Percentiles rank a stretch among this genome's conserved stretches.
Conservation (phyloP, 257 asterid genomes). For the Solanum virginianum region DNA sequence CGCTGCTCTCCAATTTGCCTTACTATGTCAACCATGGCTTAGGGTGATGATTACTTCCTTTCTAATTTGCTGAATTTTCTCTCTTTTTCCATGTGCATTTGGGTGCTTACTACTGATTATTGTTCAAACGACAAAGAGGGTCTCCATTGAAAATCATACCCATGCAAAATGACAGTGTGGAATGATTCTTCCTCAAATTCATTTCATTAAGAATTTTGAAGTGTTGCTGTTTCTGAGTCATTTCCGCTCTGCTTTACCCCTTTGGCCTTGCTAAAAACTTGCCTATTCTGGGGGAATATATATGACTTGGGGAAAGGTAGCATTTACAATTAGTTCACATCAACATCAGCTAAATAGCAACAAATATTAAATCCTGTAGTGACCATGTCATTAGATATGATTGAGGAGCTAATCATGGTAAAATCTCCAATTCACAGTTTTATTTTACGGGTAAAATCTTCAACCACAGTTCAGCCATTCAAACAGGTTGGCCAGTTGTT, state of each 20-base stretch:
- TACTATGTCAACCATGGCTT: conserved; percentile 56
- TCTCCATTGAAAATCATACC: neutral
- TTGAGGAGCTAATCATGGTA: neutral
- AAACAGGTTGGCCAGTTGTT: neutral
- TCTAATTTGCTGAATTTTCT: neutral
- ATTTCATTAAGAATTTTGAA: neutral
- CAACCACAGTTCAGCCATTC: neutral
- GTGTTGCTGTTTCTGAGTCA: neutral
- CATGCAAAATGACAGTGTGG: neutral
- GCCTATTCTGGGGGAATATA: neutral
- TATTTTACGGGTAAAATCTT: neutral
- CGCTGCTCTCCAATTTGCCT: conserved; percentile 69
- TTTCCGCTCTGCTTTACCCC: neutral
- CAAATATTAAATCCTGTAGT: neutral
- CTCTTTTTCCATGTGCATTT: neutral
- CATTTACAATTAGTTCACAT: neutral
- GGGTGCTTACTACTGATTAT: neutral
- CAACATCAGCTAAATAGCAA: neutral
- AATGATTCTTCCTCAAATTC: neutral
- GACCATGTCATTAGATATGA: neutral
- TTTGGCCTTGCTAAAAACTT: neutral
- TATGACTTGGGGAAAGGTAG: neutral
- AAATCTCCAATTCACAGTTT: neutral
- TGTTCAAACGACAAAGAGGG: neutral
- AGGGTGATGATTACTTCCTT: conserved; percentile 33